Evolutionary conservation across 352 stramenopile genomes (phyloP), one percentile per base, ranked within the genome.

Genomic region (Phytophthora citricola): DNA sequence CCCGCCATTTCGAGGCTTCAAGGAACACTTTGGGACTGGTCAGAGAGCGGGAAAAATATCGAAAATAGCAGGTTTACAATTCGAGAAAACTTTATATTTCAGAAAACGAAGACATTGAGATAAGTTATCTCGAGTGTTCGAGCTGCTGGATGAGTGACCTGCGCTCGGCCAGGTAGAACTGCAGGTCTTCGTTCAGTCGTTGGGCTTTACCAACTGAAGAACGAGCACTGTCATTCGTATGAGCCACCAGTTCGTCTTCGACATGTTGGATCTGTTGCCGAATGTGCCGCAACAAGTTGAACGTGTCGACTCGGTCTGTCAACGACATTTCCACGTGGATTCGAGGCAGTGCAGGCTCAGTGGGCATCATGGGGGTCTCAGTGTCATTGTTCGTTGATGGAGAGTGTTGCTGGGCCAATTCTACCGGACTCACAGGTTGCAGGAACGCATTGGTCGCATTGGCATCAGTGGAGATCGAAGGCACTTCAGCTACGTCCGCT

Each of bases 1-100:
- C 73, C 73, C 73, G 73, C 73, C 69, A 77, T 81, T 81, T 79
- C 71, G 38, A 57, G 44, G 36, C 55, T 66, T 70, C 55, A 60
- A 65, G 56, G 34, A 62, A 59, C 34, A 44, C 39, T 63, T 24
- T 29, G 44, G 44, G 59, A 60, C 29, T 22, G 43, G 0, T 34
- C 38, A 44, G 43, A 53, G 53, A 65, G 62, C 40, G 41, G 62
- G 54, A 57, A 58, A 27, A 41, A 26, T 15, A 60, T 52, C 32
- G 44, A 48, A 17, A 22, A 39, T 32, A 34, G 48, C 43, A 63
- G 55, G 27, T 61, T 31, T 32, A 8, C 1, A 38, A 58, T 4
- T 34, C 39, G 24, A 22, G 5, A 53, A 22, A 63, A 12, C 3
- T 29, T 26, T 45, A 44, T 53, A 45, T 26, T 55, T n/a, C 5